A percentile compares a stretch with the other conserved stretches of the same genome.
Evolutionary conservation across 2,329 filamentous ascomycete genomes (phyloP).

Genomic region (Fusarium sp.): DNA sequence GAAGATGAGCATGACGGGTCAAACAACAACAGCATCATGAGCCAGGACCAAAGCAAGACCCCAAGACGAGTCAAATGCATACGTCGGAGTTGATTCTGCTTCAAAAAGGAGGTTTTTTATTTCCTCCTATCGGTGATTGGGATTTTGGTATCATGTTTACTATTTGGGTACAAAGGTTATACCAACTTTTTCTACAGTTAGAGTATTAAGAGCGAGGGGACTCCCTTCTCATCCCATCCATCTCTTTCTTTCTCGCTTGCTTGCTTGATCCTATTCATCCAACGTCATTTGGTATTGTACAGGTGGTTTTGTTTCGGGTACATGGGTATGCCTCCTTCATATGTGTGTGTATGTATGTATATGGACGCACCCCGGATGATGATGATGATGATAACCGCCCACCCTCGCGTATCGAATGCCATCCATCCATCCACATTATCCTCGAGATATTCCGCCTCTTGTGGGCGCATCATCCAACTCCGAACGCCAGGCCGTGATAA

Average conservation of each 20-base stretch:
- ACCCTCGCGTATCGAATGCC: slow-evolving; percentile 7
- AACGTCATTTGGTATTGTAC: slow-evolving; percentile 22
- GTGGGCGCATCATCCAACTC: slow-evolving; percentile 30
- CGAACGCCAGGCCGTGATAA: slow-evolving; percentile 45
- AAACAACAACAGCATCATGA: slow-evolving; percentile 5
- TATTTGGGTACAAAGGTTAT: slow-evolving; percentile 14
- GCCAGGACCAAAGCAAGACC: neutral
- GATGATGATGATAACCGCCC: neutral
- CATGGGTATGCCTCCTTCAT: slow-evolving; percentile 20
- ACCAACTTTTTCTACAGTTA: slow-evolving; percentile 19
- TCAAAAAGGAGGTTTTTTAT: neutral
- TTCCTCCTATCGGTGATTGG: neutral
- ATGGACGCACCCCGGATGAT: slow-evolving; percentile 6
- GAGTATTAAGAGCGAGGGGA: slow-evolving; percentile 27
- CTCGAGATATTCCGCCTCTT: slow-evolving; percentile 16
- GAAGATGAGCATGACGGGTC: neutral
- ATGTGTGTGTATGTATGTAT: slow-evolving; percentile 4
- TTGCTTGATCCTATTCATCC: slow-evolving; percentile 21
- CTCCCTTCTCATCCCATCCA: slow-evolving; percentile 22
- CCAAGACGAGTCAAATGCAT: slow-evolving; percentile 3
- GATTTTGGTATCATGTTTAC: slow-evolving; percentile 28
- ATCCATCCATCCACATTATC: slow-evolving; percentile 27
- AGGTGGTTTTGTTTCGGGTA: slow-evolving; percentile 15
- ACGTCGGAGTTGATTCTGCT: neutral
- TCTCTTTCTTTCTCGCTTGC: neutral